Percentiles rank a stretch among this genome's conserved stretches.
These are phyloP conservation scores for Aspergillus intermedius DNA, from an alignment of 2,329 filamentous ascomycete genomes.

Conservation along the genomic window DNA sequence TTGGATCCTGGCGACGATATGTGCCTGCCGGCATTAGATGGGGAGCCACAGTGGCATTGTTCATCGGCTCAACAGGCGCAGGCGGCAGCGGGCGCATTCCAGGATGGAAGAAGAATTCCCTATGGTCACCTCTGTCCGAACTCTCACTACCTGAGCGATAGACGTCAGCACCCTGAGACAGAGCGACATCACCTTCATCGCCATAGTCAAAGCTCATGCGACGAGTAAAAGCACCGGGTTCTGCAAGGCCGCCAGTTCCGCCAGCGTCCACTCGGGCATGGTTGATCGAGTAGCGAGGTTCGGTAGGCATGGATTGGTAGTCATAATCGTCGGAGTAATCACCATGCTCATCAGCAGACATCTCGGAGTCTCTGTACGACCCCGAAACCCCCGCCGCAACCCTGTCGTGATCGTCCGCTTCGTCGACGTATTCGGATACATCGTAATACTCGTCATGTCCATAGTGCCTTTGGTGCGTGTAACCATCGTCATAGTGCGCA, in stretches of 20 bases:
- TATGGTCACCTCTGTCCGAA: constrained; percentile 64
- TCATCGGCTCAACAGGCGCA: constrained; percentile 54
- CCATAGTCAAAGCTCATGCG: constrained; percentile 88
- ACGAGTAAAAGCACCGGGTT: constrained; percentile 58
- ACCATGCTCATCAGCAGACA: constrained; percentile 17
- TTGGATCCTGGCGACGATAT: constrained; percentile 48
- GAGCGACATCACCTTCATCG: constrained; percentile 68
- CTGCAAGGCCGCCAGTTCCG: constrained; percentile 81
- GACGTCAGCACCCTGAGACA: constrained; percentile 45
- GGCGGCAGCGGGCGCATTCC: constrained; percentile 62
- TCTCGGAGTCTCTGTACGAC: constrained; percentile 23
- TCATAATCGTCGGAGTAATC: constrained; percentile 30
- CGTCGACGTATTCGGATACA: constrained; percentile 14
- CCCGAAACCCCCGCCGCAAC: constrained; percentile 13
- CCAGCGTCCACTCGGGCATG: constrained; percentile 76
- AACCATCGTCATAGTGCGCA: constrained; percentile 67
- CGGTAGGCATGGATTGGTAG: constrained; percentile 39
- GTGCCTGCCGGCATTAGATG: constrained; percentile 51
- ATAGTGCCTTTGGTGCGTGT: constrained; percentile 55
- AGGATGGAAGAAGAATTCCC: constrained; percentile 91
- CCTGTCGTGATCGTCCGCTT: constrained; percentile 8
- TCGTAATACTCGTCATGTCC: constrained; percentile 42
- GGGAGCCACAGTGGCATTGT: constrained; percentile 38
- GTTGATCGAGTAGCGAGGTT: constrained; percentile 46
- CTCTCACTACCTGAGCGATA: constrained; percentile 55